Evolutionary conservation across 768 basidiomycete genomes (phyloP), one percentile per base, ranked within the genome.

Genomic region (Leccinum disarticulatum): DNA sequence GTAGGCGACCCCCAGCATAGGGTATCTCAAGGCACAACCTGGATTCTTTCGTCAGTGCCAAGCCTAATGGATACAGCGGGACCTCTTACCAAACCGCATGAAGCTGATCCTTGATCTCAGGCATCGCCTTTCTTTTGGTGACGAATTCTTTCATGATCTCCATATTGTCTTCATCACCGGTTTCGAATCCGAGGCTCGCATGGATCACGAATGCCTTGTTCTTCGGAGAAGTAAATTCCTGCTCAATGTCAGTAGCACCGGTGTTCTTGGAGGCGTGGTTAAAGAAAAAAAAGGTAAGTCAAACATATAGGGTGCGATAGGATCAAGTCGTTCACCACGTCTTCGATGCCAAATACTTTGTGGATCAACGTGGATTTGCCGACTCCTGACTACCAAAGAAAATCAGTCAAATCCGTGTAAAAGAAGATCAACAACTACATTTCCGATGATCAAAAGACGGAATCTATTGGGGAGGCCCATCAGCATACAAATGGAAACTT

Each of bases 11-110:
- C 9, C 64, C 64, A 6, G 56, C 41, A 10, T 54, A 56, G 17
- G 64, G 64, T 51, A 56, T 54, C 31, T 66, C 64, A 8, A 65
- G 54, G 19, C 64, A 65, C 28, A 65, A 65, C 64, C 64, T 65
- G 30, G 9, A 48, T 15, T 1, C 14, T 19, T 49, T 31, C 15
- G 6, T 66, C n/a, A 62, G 35, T 8, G 2, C n/a, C n/a, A n/a
- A 27, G 1, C n/a, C 22, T 11, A 14, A 36, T 13, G 2, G 10
- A 49, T 6, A 9, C 3, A 27, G 4, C 8, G 22, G 7, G 31
- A 3, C 3, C 15, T 41, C 49, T 38, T 38, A 66, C 64, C 64
- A 66, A 36, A 66, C 36, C 2, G 61, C 65, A 28, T 66, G 64
- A 38, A 66, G 41, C 17, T 52, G 61, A 38, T 66, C 57, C 25